Base-by-base conservation (phyloP, 495 filamentous ascomycete genomes). In the Aspergillus biplanus region DNA sequence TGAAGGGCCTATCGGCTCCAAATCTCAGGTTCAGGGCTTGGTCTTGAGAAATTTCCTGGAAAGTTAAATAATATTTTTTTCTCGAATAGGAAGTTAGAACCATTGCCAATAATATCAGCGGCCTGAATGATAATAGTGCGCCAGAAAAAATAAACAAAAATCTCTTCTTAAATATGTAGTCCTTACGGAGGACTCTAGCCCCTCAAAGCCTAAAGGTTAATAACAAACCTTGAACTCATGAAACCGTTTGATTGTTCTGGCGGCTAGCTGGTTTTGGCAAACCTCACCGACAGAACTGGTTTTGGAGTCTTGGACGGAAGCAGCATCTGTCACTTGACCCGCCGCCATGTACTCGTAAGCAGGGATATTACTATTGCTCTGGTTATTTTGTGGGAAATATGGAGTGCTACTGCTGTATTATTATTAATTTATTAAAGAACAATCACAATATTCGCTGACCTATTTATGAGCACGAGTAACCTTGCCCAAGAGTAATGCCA, bases 271-370 rank as follows among this genome's bases (percentile, higher is more conserved):
- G 52, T 63, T 63, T 42, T 63, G 53, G 60, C 39, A 49, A 39
- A 52, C 59, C 32, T 62, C 59, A 56, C 59, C 52, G 42, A 50
- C 49, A 27, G n/a, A 49, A 27, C 60, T 63, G 53, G 60, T 49
- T 49, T 48, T 16, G 47, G 47, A 49, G n/a, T n/a, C n/a, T n/a
- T n/a, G n/a, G n/a, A n/a, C 47, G 52, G 46, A 52, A 63, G 52
- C 44, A 42, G 47, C 11, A 50, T 50, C 21, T 27, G 21, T 27
- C 47, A 50, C 47, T 50, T 50, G 47, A 50, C 47, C 47, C 47
- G 27, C 47, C 47, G 4, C 5, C 47, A 16, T 21, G n/a, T n/a
- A n/a, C n/a, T n/a, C 7, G n/a, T 12, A 44, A 44, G 39, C 39
- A 44, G 39, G 39, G 39, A 44, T 44, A 44, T n/a, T 44, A 27